Percentiles rank a stretch among this genome's conserved stretches.
Evolutionary conservation across 2,329 filamentous ascomycete species (phyloP).

Genomic region (Fusarium sp.): DNA sequence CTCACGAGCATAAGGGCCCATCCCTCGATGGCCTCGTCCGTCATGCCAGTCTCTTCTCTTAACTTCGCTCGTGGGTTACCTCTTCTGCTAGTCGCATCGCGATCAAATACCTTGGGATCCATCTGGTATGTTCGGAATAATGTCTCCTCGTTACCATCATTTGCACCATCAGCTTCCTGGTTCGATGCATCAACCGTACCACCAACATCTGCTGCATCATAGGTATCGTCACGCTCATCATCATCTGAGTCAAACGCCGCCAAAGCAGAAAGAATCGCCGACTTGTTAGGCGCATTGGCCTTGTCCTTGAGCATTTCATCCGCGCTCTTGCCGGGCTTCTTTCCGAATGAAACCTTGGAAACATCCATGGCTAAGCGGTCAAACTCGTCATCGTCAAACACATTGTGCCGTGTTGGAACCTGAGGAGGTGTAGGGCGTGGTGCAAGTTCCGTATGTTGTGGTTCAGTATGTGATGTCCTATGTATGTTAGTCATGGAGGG

Average conservation of each 20-base stretch:
- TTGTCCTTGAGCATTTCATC: constrained; percentile 78
- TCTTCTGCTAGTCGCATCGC: constrained; percentile 78
- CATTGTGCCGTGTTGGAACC: constrained; percentile 73
- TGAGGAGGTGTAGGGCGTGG: constrained; percentile 71
- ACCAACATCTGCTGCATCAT: constrained; percentile 92
- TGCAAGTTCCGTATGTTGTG: constrained; percentile 57
- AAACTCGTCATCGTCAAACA: constrained; percentile 85
- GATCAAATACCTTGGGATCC: constrained; percentile 74
- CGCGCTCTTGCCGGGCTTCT: constrained; percentile 73
- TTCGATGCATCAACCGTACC: constrained; percentile 83
- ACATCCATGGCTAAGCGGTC: constrained; percentile 76
- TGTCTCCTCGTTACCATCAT: constrained; percentile 73
- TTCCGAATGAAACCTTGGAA: constrained; percentile 82
- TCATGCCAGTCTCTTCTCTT: constrained; percentile 85
- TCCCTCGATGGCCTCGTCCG: constrained; percentile 92
- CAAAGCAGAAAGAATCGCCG: constrained; percentile 88
- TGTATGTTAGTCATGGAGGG: constrained; percentile 30
- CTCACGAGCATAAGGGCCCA: constrained; percentile 90
- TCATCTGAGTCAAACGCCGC: constrained; percentile 93
- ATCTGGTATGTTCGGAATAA: constrained; percentile 80
- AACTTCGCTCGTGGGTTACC: constrained; percentile 72
- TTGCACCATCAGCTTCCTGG: constrained; percentile 62
- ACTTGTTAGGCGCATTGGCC: constrained; percentile 77
- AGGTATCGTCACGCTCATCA: constrained; percentile 96
- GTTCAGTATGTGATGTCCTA: constrained; percentile 47